These are phyloP conservation scores for Pyracantha coccinea DNA, from an alignment of 331 rosid genomes.

Conservation along the genomic window DNA sequence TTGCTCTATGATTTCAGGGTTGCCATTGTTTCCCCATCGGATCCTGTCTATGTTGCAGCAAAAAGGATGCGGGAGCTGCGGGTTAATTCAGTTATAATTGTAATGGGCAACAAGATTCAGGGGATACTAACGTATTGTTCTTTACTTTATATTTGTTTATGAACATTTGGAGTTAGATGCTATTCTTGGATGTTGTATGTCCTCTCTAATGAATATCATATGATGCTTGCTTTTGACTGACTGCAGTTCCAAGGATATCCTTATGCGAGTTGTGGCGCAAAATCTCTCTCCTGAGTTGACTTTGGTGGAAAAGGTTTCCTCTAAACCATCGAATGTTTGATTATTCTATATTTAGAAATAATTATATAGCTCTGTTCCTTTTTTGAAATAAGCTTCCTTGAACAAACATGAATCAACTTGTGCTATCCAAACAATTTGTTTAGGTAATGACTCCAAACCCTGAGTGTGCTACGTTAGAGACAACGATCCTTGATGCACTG, in stretches of 20 bases:
- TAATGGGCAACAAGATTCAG: conserved; percentile 75
- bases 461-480: conserved; percentile 74
- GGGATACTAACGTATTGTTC: conserved; percentile 85
- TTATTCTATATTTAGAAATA: background rate
- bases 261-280: conserved; percentile 89
- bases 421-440: conserved; percentile 11
- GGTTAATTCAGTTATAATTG: conserved; percentile 66
- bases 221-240: conserved; percentile 3
- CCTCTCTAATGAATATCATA: background rate
- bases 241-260: conserved; percentile 89
- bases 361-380: background rate
- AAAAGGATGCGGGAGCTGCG: conserved; percentile 81
- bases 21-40: conserved; percentile 74
- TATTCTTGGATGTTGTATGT: background rate
- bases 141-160: conserved; percentile 1
- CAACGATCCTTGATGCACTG: conserved; percentile 86
- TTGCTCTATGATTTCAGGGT: conserved; percentile 72
- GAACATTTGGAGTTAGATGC: background rate
- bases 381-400: background rate
- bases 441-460: conserved; percentile 97
- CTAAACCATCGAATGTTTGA: background rate
- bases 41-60: conserved; percentile 85
- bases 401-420: background rate
- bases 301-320: conserved; percentile 82
- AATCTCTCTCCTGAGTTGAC: conserved; percentile 90